Evolutionary conservation across 2,329 filamentous ascomycete genomes (phyloP).

Genomic region (Colletotrichum musae): DNA sequence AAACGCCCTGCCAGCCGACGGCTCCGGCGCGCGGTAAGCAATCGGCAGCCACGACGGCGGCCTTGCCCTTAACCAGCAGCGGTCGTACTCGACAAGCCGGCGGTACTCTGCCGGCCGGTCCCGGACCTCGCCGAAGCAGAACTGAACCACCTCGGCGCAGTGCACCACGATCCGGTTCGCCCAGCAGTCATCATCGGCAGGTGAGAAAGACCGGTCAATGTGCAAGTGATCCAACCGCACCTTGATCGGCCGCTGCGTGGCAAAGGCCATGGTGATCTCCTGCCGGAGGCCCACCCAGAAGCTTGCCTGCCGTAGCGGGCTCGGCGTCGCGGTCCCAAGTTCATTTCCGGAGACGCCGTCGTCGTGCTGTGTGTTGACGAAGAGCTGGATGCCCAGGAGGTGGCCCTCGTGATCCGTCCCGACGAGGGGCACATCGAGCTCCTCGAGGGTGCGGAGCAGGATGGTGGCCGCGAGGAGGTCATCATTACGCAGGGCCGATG

Average conservation of each 20-base stretch:
- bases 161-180: constrained; percentile 74
- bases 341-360: constrained; percentile 39
- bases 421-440: constrained; percentile 57
- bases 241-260: constrained; percentile 60
- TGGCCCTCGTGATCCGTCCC: constrained; percentile 63
- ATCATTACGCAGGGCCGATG: constrained; percentile 59
- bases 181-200: constrained; percentile 67
- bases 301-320: constrained; percentile 63
- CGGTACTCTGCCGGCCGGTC: constrained; percentile 54
- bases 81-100: constrained; percentile 60
- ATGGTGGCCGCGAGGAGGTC: constrained; percentile 69
- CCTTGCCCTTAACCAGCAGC: constrained; percentile 61
- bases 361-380: constrained; percentile 56
- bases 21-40: constrained; percentile 57
- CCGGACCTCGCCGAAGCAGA: constrained; percentile 67
- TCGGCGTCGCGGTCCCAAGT: constrained; percentile 52
- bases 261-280: constrained; percentile 71
- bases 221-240: constrained; percentile 65
- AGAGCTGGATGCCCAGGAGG: constrained; percentile 60
- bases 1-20: constrained; percentile 59
- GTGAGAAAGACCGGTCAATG: constrained; percentile 64
- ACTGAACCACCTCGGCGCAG: constrained; percentile 75
- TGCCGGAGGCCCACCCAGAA: constrained; percentile 72
- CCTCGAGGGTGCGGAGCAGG: constrained; percentile 70
- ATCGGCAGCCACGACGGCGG: constrained; percentile 69